Evolutionary conservation across 2,329 filamentous ascomycete genomes (phyloP), one percentile per base, ranked within the genome.

Genomic region (Aspergillus viridinutans): DNA sequence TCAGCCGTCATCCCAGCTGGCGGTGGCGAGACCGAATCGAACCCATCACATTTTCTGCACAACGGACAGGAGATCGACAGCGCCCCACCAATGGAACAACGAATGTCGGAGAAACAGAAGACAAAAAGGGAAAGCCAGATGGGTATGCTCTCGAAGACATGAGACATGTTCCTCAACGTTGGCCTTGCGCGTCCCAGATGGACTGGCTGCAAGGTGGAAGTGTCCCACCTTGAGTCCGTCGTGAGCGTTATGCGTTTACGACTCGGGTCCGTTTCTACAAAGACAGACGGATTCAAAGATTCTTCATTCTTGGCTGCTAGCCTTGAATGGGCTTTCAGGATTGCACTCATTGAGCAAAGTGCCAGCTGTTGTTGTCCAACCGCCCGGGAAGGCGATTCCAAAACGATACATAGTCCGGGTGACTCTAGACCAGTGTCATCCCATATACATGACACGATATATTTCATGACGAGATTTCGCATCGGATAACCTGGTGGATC

Each of bases 1-100:
- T 35, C 80, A 1, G 72, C 81, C 50, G 77, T 81, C 59, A 79
- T 78, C 29, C 80, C 78, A 23, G 81, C 79, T 1, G 81, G 78
- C 64, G 78, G 77, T 58, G 78, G 77, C 61, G 80, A 82, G 58
- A 71, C 81, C 5, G 74, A 80, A 60, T 75, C 74, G 47, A 56
- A 58, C 54, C 28, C 49, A 25, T 57, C 57, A 54, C 51, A 57
- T 51, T 50, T 53, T 17, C 50, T 52, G 28, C 21, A 51, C 35
- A 26, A 26, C 20, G 52, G 57, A 23, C 60, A 58, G 48, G 52
- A 42, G 38, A 52, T 51, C 50, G 10, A 79, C 76, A 60, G 75
- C 76, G 5, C 73, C 73, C 42, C 75, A 76, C 65, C 64, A 50
- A 65, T 67, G 38, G 64, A 67, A 35, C 62, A 70, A 47, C 64